Conservation (phyloP, 805 yeast species). For the Saccharomycopsis sp. region DNA sequence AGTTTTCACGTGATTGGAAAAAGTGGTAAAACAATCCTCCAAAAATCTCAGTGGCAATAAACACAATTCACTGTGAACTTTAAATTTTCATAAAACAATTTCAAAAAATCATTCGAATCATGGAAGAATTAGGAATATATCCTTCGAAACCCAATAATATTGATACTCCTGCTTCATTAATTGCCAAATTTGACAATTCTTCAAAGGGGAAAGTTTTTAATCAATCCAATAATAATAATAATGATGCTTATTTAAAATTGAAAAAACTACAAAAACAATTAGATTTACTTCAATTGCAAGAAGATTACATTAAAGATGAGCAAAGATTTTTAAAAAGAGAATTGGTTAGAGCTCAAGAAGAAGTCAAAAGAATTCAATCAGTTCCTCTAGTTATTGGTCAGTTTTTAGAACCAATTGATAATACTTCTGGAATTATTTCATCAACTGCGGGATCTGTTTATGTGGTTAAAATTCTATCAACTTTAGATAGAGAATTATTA, state of each 20-base stretch:
- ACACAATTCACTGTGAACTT: background rate
- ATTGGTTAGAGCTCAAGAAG: constrained; percentile 94
- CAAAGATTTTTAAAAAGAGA: constrained; percentile 94
- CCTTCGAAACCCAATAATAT: constrained; percentile 25
- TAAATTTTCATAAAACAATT: no score
- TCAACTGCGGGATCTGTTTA: constrained; percentile 97
- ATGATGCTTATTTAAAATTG: constrained; percentile 72
- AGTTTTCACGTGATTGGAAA: no score
- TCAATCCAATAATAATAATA: constrained; percentile 23
- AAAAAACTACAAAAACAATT: constrained; percentile 87
- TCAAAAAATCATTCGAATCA: no score
- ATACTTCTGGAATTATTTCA: constrained; percentile 91
- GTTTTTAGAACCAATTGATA: constrained; percentile 94
- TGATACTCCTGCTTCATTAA: constrained; percentile 25
- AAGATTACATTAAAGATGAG: constrained; percentile 95
- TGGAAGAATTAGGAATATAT: constrained; percentile 57
- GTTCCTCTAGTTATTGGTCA: constrained; percentile 98
- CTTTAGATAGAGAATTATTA: constrained; percentile 87
- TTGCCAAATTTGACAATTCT: constrained; percentile 23
- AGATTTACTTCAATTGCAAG: constrained; percentile 78
- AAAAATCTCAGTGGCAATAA: background rate
- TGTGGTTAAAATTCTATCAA: constrained; percentile 89
- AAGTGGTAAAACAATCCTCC: no score
- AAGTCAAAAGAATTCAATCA: constrained; percentile 92
- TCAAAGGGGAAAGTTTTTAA: constrained; percentile 17